A percentile compares a stretch with the other conserved stretches of the same genome.
These are phyloP conservation scores for Pouteria campechiana DNA, from an alignment of 179 eudicot genomes.

Conservation along the genomic window DNA sequence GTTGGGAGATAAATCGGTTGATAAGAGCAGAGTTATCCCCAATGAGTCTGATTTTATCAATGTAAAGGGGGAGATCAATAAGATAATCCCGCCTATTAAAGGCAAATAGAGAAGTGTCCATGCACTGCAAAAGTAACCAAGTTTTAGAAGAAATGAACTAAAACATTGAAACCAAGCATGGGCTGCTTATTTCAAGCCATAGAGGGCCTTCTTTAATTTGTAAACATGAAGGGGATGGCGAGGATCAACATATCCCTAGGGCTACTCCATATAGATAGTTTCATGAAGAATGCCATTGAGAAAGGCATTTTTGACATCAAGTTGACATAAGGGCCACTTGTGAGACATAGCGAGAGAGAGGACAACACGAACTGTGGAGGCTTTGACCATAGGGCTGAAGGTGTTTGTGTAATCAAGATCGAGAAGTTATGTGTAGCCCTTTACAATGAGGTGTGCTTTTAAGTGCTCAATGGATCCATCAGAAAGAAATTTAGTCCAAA, in stretches of 20 bases:
- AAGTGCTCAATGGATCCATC: neutral
- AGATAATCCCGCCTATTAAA: too few relatives aligned
- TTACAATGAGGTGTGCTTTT: neutral
- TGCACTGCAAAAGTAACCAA: too few relatives aligned
- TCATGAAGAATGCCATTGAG: neutral
- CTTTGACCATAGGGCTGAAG: conserved; percentile 2
- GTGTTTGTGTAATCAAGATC: neutral
- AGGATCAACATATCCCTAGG: neutral
- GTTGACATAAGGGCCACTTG: conserved; percentile 3
- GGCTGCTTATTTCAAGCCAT: too few relatives aligned
- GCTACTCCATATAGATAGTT: neutral
- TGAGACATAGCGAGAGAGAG: neutral
- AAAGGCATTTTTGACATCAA: conserved; percentile 2
- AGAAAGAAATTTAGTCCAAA: neutral
- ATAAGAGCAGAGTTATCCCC: too few relatives aligned
- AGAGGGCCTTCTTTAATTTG: too few relatives aligned
- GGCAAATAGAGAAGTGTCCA: too few relatives aligned
- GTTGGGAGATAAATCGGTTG: too few relatives aligned
- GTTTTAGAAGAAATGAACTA: too few relatives aligned
- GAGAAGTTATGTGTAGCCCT: neutral
- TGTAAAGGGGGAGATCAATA: too few relatives aligned
- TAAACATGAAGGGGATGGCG: too few relatives aligned
- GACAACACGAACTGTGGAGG: neutral
- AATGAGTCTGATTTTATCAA: too few relatives aligned
- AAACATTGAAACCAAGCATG: too few relatives aligned